Conservation (phyloP, 1,284 basidiomycete species). For the Leccinum glutinopallens region DNA sequence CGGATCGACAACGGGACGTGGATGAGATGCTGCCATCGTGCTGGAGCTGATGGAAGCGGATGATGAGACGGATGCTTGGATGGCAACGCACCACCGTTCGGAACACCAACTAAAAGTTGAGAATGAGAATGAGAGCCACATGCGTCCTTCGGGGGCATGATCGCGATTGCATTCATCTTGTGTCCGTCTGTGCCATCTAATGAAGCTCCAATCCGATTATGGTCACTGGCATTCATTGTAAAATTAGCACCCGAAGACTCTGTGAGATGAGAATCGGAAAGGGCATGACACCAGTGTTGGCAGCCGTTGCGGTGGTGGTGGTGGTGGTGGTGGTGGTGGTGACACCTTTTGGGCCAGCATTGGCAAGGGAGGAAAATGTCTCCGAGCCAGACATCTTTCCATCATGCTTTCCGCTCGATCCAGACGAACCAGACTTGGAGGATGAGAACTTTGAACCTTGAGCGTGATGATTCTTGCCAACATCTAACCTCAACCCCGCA, state of each 20-base stretch:
- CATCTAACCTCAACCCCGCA: conserved; percentile 9
- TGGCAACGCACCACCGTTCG: conserved; percentile 11
- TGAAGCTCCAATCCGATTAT: not conserved
- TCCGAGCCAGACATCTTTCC: not conserved
- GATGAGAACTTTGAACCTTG: not conserved
- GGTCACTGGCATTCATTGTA: not conserved
- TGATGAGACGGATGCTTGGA: conserved; percentile 6
- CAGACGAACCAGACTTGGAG: not conserved
- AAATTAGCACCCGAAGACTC: not conserved
- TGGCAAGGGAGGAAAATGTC: not conserved
- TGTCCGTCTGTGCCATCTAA: conserved; percentile 2
- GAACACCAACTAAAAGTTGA: not conserved
- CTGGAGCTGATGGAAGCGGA: conserved; percentile 19
- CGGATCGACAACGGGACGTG: not conserved
- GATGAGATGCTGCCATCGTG: conserved; percentile 5
- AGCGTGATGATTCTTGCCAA: conserved; percentile 5
- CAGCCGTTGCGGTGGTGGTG: not conserved
- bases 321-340: not conserved
- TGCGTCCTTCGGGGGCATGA: conserved; percentile 8
- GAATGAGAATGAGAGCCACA: not conserved
- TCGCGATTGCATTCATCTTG: conserved; percentile 3
- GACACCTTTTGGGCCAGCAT: not conserved
- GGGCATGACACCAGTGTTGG: conserved; percentile 13
- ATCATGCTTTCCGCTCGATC: conserved; percentile 5
- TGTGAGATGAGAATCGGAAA: conserved; percentile 30